Base-by-base conservation (phyloP, 1,284 basidiomycete species). In the Sporisorium sorghi region DNA sequence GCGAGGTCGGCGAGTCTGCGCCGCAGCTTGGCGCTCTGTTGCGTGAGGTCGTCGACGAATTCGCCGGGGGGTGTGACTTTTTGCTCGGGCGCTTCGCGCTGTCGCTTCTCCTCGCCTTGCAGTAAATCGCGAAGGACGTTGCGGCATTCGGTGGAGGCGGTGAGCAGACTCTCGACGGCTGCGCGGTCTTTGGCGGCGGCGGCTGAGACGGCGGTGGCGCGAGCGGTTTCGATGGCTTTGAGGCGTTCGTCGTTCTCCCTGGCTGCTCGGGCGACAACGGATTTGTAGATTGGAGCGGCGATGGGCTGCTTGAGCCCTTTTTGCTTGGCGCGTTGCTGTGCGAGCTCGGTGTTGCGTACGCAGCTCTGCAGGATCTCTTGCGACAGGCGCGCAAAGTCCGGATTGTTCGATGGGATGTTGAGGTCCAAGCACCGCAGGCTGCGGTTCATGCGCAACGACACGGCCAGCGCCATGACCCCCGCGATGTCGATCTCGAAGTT, bases 371-470 rank as follows among this genome's bases (percentile, higher is more conserved):
- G 83, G 49, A 87, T 87, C 37, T 85, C 83, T 62, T 87, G 85
- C 35, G 85, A 85, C 12, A 87, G 77, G 24, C 85, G 79, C n/a
- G 94, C 92, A 85, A 93, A 92, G 77, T 91, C 91, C 58, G 94
- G 91, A 65, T 95, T 91, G 50, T 91, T 93, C 0, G 93, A 91
- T 2, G 80, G 93, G 37, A 98, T 94, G 77, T 94, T 92, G 48
- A 99, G 85, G 85, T 99, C 96, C 52, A 99, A 87, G 82, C 96
- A 99, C 0, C 97, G 88, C 87, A 99, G 90, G 17, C 90, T 88
- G 54, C 89, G 88, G 81, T 98, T 99, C 46, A 87, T 85, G 82
- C 92, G 92, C 58, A 98, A 86, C 0, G 93, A 93, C 0, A 91
- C 91, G 44, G 90, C 91, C 14, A 99, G 88, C 0, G 95, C 96